Conservation (phyloP, 2,329 filamentous ascomycete species). For the Dactylellina sp. region DNA sequence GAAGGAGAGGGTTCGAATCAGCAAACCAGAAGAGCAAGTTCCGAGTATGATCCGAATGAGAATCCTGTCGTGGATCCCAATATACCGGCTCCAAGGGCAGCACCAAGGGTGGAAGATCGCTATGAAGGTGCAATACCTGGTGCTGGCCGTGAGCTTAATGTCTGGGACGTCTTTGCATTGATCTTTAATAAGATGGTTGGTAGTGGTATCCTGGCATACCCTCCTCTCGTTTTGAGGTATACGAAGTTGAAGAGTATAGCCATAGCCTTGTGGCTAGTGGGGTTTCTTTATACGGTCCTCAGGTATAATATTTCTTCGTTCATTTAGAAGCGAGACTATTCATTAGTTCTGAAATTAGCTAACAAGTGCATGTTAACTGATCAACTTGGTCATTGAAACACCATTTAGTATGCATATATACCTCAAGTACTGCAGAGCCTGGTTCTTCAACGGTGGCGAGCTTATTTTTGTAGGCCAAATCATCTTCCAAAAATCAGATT, state of each 20-base stretch:
- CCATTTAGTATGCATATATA: constrained; percentile 10
- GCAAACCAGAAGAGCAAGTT: too few relatives aligned
- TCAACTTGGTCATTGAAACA: too few relatives aligned
- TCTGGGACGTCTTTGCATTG: constrained; percentile 56
- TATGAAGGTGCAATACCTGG: too few relatives aligned
- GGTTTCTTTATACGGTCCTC: constrained; percentile 2
- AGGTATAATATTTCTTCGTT: constrained; percentile 3
- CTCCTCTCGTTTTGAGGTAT: constrained; percentile 39
- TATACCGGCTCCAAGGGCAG: too few relatives aligned
- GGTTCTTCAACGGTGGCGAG: constrained; percentile 25
- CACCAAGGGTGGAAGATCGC: too few relatives aligned
- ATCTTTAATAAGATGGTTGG: constrained; percentile 59
- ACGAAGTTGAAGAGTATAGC: constrained; percentile 47
- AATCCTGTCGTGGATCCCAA: too few relatives aligned
- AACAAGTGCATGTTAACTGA: too few relatives aligned
- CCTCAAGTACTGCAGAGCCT: constrained; percentile 1
- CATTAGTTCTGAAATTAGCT: too few relatives aligned
- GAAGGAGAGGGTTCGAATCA: too few relatives aligned
- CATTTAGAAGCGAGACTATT: too few relatives aligned
- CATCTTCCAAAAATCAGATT: not conserved
- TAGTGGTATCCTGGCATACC: constrained; percentile 57
- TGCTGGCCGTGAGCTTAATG: constrained; percentile 18
- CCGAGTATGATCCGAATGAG: too few relatives aligned
- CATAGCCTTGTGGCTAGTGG: not conserved
- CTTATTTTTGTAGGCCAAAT: constrained; percentile 14